Percentiles rank a stretch among this genome's conserved stretches.
Conservation (phyloP, 345 rosid species). For the Eucalyptus shirleyi region DNA sequence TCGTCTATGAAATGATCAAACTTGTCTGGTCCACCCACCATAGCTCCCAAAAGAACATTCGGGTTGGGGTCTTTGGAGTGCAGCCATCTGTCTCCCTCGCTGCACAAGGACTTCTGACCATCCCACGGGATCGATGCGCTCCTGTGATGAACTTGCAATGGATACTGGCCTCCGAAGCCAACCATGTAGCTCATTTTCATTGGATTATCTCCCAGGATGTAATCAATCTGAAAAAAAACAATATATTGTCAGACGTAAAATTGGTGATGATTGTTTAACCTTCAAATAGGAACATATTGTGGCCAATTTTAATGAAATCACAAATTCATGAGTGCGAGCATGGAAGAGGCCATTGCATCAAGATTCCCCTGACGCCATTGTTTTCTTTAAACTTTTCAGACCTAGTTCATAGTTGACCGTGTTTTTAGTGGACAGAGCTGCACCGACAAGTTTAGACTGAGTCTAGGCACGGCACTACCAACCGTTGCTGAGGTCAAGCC, state of each 20-base stretch:
- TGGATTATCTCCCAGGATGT: conserved; percentile 48
- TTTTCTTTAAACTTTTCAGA: neutral
- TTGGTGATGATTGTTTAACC: neutral
- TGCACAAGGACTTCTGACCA: conserved; percentile 16
- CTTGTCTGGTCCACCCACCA: conserved; percentile 29
- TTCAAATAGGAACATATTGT: neutral
- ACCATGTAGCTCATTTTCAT: conserved; percentile 50
- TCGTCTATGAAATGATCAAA: conserved; percentile 25
- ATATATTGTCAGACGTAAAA: neutral
- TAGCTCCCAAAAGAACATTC: conserved; percentile 20
- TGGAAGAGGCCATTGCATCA: neutral
- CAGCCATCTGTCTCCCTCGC: conserved; percentile 18
- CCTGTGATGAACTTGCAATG: conserved; percentile 42
- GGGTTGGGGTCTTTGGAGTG: conserved; percentile 24
- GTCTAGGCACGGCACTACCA: neutral
- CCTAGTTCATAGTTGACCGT: neutral
- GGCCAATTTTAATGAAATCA: neutral
- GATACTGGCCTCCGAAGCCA: conserved; percentile 38
- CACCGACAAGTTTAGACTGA: neutral
- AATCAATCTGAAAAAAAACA: conserved; percentile 12
- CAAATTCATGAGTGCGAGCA: neutral
- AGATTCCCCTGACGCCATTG: neutral
- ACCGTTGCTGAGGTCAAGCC: neutral
- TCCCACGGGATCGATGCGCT: conserved; percentile 42
- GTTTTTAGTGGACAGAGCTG: neutral